Evolutionary conservation across 225 moss, liverwort and hornwort species (phyloP).

Genomic region (Lunularia cruciata): DNA sequence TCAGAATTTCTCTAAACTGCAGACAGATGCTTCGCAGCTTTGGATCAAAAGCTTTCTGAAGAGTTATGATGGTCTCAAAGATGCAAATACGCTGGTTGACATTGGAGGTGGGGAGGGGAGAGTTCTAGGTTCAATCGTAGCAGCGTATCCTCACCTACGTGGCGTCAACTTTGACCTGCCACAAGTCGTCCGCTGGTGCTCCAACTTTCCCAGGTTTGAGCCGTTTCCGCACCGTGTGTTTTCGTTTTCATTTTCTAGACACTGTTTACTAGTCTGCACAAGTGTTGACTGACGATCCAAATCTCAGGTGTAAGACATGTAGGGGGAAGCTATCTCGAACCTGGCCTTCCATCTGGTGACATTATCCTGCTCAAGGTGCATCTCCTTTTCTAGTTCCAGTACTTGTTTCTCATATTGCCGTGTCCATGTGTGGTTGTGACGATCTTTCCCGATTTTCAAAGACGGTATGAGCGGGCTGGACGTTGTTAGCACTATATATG

Average conservation of each 20-base stretch:
- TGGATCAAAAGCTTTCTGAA: not conserved
- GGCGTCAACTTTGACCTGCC: conserved; percentile 37
- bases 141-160: conserved; percentile 27
- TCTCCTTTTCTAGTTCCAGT: not conserved
- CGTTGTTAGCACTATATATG: too few relatives aligned
- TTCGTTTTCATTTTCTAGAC: not conserved
- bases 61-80: conserved; percentile 33
- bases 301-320: too few relatives aligned
- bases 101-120: conserved; percentile 36
- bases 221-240: not conserved
- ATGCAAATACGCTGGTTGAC: conserved; percentile 36
- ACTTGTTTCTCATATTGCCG: not conserved
- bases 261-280: too few relatives aligned
- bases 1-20: too few relatives aligned
- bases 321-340: not conserved
- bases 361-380: not conserved
- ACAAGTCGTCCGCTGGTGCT: conserved; percentile 19
- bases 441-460: conserved; percentile 7
- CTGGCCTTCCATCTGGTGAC: not conserved
- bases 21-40: too few relatives aligned
- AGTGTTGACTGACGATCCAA: too few relatives aligned
- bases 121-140: conserved; percentile 4
- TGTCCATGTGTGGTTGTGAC: not conserved
- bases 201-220: conserved; percentile 17
- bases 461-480: too few relatives aligned